Evolutionary conservation across 345 rosid species (phyloP), one percentile per base, ranked within the genome.

Genomic region (Trapa bicornis): DNA sequence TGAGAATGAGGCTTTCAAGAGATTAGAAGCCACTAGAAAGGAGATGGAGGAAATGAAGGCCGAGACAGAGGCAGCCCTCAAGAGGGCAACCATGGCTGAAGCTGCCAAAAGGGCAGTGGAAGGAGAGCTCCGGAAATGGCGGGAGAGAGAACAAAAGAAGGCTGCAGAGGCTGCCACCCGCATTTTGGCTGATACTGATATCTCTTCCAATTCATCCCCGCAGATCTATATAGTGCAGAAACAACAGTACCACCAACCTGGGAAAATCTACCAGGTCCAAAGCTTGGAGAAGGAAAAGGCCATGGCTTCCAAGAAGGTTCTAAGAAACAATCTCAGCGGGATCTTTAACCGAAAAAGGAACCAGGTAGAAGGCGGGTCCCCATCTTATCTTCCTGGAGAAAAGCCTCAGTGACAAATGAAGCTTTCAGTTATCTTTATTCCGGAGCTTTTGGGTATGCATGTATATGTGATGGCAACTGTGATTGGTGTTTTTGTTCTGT

Each of bases 61-160:
- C 43, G 90, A 89, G 73, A 86, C 96, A 17, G 73, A 72, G 58
- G 92, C 80, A 22, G 89, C 92, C 39, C 65, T 83, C 72, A 93
- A 90, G 86, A 87, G 81, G 78, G 97, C 97, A 61, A 86, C 86
- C 73, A 93, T 87, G 96, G 96, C 97, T n/a, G 96, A 93, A 78
- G 94, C 97, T 52, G 98, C 98, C 36, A 90, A 83, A 83, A 84
- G 68, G 69, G 97, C 96, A 0, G 94, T 93, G 65, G 94, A 93
- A 80, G 98, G 96, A 76, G 98, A 93, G 76, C 94, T 93, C 35
- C 77, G 81, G 70, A 87, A 86, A 74, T 87, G 98, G 98, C 90
- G 84, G 0, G 97, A 90, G 75, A 77, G 91, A 71, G 98, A 93
- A 68, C 92, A 88, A 72, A 87, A 86, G 87, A 90, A 90, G 78